These are phyloP conservation scores for Nidula microcarpa DNA, from an alignment of 768 basidiomycete species.

Conservation along the genomic window DNA sequence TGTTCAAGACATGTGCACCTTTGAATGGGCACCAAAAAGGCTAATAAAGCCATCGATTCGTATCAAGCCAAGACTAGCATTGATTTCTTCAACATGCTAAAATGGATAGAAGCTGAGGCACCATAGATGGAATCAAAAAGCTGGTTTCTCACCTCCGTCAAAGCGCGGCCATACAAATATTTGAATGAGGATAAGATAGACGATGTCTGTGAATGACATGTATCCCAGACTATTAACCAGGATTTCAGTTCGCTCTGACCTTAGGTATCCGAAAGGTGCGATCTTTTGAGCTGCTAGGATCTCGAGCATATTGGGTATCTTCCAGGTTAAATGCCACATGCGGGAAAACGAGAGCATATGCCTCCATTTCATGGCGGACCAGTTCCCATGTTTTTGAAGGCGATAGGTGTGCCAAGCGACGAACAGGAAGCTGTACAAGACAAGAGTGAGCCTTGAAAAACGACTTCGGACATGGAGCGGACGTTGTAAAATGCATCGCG, in stretches of 20 bases:
- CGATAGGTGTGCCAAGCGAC: slow-evolving; percentile 67
- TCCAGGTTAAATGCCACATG: slow-evolving; percentile 67
- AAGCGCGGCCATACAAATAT: slow-evolving; percentile 68
- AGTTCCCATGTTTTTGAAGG: slow-evolving; percentile 58
- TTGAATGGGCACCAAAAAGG: slow-evolving; percentile 69
- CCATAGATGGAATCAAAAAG: not conserved
- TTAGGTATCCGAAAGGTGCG: slow-evolving; percentile 60
- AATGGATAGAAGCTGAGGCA: not conserved
- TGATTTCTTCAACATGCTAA: slow-evolving; percentile 69
- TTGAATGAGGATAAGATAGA: slow-evolving; percentile 68
- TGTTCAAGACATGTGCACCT: slow-evolving; percentile 35
- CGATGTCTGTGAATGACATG: slow-evolving; percentile 41
- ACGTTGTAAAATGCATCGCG: slow-evolving; percentile 92
- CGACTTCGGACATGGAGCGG: slow-evolving; percentile 16
- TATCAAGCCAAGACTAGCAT: slow-evolving; percentile 43
- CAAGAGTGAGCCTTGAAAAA: not conserved
- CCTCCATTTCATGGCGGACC: slow-evolving; percentile 70
- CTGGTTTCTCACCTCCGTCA: slow-evolving; percentile 52
- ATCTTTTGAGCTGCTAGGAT: slow-evolving; percentile 32
- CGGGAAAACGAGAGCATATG: slow-evolving; percentile 71
- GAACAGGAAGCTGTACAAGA: slow-evolving; percentile 66
- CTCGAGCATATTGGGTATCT: slow-evolving; percentile 37
- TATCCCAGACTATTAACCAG: not conserved
- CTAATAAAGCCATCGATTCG: slow-evolving; percentile 82
- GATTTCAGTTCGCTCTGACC: slow-evolving; percentile 30